Base-by-base conservation (phyloP, 345 rosid species). In the Isatis tinctoria region DNA sequence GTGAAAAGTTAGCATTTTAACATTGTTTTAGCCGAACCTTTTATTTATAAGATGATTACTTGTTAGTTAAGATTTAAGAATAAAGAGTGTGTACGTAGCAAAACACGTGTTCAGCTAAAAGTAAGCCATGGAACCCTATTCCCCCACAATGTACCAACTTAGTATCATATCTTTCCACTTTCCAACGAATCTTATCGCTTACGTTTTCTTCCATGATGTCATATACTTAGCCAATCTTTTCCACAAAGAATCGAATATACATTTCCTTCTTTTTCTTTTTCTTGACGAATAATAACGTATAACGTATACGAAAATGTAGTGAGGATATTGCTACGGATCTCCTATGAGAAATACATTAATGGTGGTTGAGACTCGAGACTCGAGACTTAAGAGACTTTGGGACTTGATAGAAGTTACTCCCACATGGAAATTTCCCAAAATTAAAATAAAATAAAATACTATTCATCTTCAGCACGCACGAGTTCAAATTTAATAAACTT, bases 61-160 rank as follows among this genome's bases (percentile, higher is more conserved):
- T 22, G 1, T 22, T 22, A 22, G 24, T 22, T 22, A 22, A n/a
- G n/a, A n/a, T n/a, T n/a, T n/a, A n/a, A 22, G 24, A 22, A 22
- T 22, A 22, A 22, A 22, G 24, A 22, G n/a, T n/a, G 24, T 22
- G 24, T 22, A 22, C 24, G n/a, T n/a, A n/a, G 24, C 24, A 22
- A 22, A 22, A 22, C 20, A 47, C 67, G 67, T 62, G 33, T 30
- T 30, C 33, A 30, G 33, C 33, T 28, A 5, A 3, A 4, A 2
- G 0, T n/a, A 28, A 30, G 7, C 43, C 53, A 62, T 44, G 4
- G n/a, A 72, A 49, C 67, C 67, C 2, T 22, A 32, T 27, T 61
- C 22, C 16, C 22, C 75, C 75, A 49, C 27, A 49, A 27, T 60
- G 36, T 51, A 27, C 75, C 69, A 72, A 60, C 26, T 12, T 61